These are phyloP conservation scores for Fragilaria crotonensis DNA, from an alignment of 108 stramenopile genomes.

Conservation along the genomic window DNA sequence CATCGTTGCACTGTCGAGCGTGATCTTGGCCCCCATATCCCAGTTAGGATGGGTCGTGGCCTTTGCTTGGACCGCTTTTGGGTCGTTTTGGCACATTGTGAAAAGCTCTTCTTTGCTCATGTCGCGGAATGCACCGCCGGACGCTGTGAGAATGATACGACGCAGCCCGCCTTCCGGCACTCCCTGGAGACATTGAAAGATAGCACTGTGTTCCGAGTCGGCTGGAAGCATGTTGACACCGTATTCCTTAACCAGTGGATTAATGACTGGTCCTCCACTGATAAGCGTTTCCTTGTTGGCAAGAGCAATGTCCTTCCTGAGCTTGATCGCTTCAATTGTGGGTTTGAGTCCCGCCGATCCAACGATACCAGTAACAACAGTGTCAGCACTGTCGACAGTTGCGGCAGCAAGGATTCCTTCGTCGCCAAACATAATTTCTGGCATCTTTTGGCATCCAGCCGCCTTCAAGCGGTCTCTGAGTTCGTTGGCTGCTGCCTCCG, in stretches of 20 bases:
- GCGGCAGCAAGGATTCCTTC: slow-evolving; percentile 82
- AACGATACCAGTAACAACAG: slow-evolving; percentile 94
- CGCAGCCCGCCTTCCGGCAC: slow-evolving; percentile 86
- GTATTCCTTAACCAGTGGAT: slow-evolving; percentile 87
- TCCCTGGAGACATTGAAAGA: slow-evolving; percentile 95
- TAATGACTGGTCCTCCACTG: slow-evolving; percentile 91
- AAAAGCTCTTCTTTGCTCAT: slow-evolving; percentile 88
- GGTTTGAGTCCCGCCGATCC: slow-evolving; percentile 92
- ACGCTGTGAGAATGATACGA: slow-evolving; percentile 90
- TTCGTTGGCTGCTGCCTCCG: slow-evolving; percentile 57
- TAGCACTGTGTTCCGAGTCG: slow-evolving; percentile 92
- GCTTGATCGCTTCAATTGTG: slow-evolving; percentile 92
- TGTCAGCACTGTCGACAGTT: slow-evolving; percentile 69
- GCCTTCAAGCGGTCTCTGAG: slow-evolving; percentile 39
- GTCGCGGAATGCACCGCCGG: slow-evolving; percentile 95
- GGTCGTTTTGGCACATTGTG: slow-evolving; percentile 71
- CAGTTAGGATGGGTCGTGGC: slow-evolving; percentile 97
- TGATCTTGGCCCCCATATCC: slow-evolving; percentile 94
- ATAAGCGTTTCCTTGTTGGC: slow-evolving; percentile 99
- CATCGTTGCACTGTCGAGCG: slow-evolving; percentile 96
- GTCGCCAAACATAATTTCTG: slow-evolving; percentile 67
- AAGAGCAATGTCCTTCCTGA: slow-evolving; percentile 90
- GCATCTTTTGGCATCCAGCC: slow-evolving; percentile 50
- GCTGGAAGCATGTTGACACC: slow-evolving; percentile 96
- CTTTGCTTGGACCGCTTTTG: slow-evolving; percentile 79